A percentile compares a stretch with the other conserved stretches of the same genome.
These are phyloP conservation scores for Bolboschoenus planiculmis DNA, from an alignment of 176 grass and related monocot species.

Conservation along the genomic window DNA sequence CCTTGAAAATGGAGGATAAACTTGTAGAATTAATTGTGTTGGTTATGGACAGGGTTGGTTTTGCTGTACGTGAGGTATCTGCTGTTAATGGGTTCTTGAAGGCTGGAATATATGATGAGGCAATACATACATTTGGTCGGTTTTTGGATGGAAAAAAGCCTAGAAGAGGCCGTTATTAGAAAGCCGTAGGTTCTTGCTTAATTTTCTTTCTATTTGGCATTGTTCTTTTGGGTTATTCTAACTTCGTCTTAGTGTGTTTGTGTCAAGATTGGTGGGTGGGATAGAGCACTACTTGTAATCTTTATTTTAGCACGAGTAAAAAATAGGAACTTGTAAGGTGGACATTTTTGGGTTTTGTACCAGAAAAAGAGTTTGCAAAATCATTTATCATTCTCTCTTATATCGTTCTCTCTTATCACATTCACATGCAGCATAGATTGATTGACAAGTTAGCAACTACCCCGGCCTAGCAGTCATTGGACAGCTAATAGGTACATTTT, in stretches of 20 bases:
- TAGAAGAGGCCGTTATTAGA: conserved; percentile 15
- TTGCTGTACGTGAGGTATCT: conserved; percentile 48
- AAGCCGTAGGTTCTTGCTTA: background rate
- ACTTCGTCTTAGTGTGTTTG: background rate
- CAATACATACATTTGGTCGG: conserved; percentile 53
- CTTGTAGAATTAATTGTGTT: conserved; percentile 49
- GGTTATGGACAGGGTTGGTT: conserved; percentile 52
- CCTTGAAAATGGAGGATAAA: conserved; percentile 71
- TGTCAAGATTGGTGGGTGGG: background rate
- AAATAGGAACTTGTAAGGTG: background rate
- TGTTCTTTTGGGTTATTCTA: background rate
- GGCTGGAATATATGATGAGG: conserved; percentile 72
- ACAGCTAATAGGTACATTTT: background rate
- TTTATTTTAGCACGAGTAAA: background rate
- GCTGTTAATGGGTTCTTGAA: conserved; percentile 79
- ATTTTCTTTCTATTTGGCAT: background rate
- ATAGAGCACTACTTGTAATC: background rate
- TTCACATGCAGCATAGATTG: background rate
- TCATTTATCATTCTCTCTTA: too few relatives aligned
- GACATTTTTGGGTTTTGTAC: background rate
- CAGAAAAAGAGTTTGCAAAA: background rate
- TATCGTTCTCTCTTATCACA: background rate
- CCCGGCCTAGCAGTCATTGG: too few relatives aligned
- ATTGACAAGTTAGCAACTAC: background rate
- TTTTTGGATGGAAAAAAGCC: conserved; percentile 40